Percentiles rank a stretch among this genome's conserved stretches.
phyloP scores from a whole-genome alignment of 345 rosid species.

The Adansonia digitata region DNA sequence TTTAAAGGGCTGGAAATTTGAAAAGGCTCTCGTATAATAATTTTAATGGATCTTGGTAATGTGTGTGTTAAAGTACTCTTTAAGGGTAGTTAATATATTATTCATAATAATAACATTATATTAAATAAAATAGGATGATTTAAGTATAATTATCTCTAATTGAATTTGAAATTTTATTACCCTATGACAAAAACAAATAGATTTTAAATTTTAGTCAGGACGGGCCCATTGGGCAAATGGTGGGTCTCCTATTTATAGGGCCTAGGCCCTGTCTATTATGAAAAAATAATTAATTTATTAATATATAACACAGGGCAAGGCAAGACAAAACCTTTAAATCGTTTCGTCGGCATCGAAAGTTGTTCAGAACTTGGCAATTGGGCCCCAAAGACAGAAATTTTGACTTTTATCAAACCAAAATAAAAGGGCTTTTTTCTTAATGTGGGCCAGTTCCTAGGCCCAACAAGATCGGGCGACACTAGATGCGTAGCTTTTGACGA shows the following conservation, averaged over 20 bases:
- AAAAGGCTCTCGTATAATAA: too few species aligned
- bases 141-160: too few species aligned
- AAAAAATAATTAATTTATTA: background rate
- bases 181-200: background rate
- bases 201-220: background rate
- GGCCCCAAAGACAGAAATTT: background rate
- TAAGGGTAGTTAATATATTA: too few species aligned
- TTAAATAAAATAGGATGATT: too few species aligned
- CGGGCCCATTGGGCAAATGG: background rate
- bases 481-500: background rate
- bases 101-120: too few species aligned
- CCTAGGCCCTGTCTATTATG: background rate
- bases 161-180: too few species aligned
- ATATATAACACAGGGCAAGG: background rate
- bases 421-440: background rate
- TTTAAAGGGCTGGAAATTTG: too few species aligned
- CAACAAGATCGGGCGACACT: background rate
- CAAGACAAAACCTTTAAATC: slow-evolving; percentile 1
- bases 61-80: too few species aligned
- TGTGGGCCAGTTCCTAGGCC: background rate
- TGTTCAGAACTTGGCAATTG: background rate
- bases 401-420: background rate
- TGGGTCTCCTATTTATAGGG: background rate
- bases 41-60: too few species aligned
- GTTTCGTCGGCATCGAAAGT: background rate